Evolutionary conservation across 2,329 filamentous ascomycete species (phyloP), one percentile per base, ranked within the genome.

Genomic region (Monilinia aucupariae): DNA sequence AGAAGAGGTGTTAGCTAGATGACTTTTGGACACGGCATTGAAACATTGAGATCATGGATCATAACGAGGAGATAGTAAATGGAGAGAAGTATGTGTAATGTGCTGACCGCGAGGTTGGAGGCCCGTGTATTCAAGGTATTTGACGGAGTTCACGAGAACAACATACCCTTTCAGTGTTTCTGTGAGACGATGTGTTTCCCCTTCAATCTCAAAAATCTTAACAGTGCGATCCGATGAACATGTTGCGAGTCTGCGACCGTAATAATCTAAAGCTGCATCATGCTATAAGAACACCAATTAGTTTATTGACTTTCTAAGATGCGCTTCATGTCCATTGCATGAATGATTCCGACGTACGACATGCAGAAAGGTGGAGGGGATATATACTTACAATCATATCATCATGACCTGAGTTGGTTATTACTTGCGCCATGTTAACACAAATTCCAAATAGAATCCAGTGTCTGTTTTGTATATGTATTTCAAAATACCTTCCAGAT

Each of bases 201-300:
- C 91, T 73, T 97, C 93, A 62, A 99, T 89, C 78, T 99, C 94
- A 75, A 97, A 99, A 75, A 99, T 97, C 81, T 97, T 97, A 81
- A 99, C 96, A 54, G 93, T 97, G 76, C 94, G 92, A 79, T 99
- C 94, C 69, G 93, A 97, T 43, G 92, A 97, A 78, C 94, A 97
- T 69, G 94, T 99, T 67, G 94, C 94, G 71, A 99, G 86, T 74
- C 93, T 89, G 70, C 94, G 88, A 74, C 94, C 94, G 78, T 97
- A 99, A 82, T 97, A 99, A 77, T 99, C 94, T 74, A 99, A 88
- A 69, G 96, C 93, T 68, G 94, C 94, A 84, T 99, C 94, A 78
- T 99, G 94, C 93, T 91, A 70, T 20, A 61, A 1, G 27, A 34
- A n/a, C n/a, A n/a, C 10, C 6, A 39, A 45, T 55, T 48, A 61